phyloP scores from a whole-genome alignment of 2,329 filamentous ascomycete species.

The Diaporthe vaccinii region DNA sequence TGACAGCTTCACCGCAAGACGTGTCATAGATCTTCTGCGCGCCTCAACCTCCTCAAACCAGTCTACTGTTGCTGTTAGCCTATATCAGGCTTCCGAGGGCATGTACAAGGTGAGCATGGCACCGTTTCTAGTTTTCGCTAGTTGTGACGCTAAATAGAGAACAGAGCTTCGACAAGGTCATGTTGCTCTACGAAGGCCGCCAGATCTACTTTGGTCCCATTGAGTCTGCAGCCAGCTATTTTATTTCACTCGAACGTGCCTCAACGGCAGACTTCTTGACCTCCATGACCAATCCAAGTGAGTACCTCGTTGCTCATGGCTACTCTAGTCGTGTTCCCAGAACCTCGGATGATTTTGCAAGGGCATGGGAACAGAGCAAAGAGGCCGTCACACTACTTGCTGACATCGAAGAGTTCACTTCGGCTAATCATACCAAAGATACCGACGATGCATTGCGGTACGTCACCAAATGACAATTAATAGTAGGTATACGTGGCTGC shows the following conservation, averaged over 20 bases:
- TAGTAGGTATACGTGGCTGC: no score
- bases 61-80: no score
- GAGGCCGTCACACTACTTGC: not conserved
- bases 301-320: conserved; percentile 71
- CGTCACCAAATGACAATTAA: no score
- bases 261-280: conserved; percentile 82
- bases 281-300: conserved; percentile 74
- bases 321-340: conserved; percentile 68
- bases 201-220: conserved; percentile 22
- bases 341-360: conserved; percentile 73
- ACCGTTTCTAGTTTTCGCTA: no score
- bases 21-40: no score
- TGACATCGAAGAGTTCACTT: not conserved
- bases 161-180: conserved; percentile 23
- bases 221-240: conserved; percentile 66
- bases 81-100: no score
- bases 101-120: no score
- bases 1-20: no score
- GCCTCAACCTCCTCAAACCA: no score
- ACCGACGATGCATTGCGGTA: no score
- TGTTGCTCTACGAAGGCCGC: not conserved
- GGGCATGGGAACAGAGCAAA: conserved; percentile 41
- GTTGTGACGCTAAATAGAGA: no score
- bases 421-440: not conserved
- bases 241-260: conserved; percentile 65